phyloP scores from a whole-genome alignment of 108 stramenopile genomes.

The Cylindrotheca fusiformis region DNA sequence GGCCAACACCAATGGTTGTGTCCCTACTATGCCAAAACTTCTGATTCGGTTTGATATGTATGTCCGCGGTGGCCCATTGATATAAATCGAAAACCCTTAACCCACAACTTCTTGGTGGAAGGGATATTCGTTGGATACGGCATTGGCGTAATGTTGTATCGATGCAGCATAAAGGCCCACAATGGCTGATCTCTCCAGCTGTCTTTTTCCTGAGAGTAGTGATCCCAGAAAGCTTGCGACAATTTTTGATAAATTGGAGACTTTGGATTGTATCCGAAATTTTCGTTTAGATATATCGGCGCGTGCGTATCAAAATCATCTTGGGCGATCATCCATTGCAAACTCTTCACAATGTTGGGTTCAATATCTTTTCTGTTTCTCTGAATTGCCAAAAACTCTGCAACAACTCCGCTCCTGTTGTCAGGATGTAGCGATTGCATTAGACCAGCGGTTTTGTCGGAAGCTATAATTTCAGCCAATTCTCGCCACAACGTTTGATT shows the following conservation, averaged over 20 bases:
- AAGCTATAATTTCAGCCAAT: not conserved
- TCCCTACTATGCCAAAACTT: not conserved
- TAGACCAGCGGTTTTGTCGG: conserved; percentile 4
- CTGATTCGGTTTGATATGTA: conserved; percentile 1
- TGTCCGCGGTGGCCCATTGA: conserved; percentile 15
- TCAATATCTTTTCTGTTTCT: conserved; percentile 9
- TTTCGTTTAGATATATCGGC: conserved; percentile 22
- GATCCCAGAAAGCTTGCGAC: conserved; percentile 11
- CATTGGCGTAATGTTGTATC: conserved; percentile 9
- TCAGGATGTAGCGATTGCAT: conserved; percentile 15
- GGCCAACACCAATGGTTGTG: too few relatives aligned
- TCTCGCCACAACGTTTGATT: not conserved
- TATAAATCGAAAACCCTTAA: too few relatives aligned
- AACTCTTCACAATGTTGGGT: conserved; percentile 2
- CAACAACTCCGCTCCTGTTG: conserved; percentile 5
- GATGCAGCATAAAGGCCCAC: conserved; percentile 19
- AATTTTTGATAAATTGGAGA: conserved; percentile 2
- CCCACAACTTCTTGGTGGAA: conserved; percentile 1
- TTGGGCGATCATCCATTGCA: conserved; percentile 13
- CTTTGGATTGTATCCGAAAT: conserved; percentile 22
- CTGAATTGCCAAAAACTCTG: conserved; percentile 11
- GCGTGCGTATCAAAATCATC: conserved; percentile 10
- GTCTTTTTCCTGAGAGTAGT: conserved; percentile 21
- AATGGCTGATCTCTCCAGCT: conserved; percentile 21
- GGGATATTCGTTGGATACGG: conserved; percentile 4